Evolutionary conservation across 352 stramenopile species (phyloP), one percentile per base, ranked within the genome.

Genomic region (Pythium folliculosum): DNA sequence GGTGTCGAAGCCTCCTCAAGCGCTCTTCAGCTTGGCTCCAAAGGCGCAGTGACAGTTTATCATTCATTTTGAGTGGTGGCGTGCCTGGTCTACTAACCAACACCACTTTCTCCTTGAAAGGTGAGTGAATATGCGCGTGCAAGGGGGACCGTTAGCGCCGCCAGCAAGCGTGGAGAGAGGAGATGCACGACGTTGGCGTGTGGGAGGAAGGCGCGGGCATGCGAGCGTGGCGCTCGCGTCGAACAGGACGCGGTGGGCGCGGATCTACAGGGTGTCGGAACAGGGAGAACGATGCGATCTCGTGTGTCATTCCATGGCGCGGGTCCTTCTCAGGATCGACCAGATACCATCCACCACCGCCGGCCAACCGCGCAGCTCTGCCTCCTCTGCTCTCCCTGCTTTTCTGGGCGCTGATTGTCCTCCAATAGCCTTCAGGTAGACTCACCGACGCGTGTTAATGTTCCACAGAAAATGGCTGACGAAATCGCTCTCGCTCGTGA

Each of bases 401-500:
- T n/a, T 10, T 17, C 32, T 45, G 10, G 48, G 17, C 30, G 25
- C 50, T 56, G 5, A 25, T 23, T 5, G 0, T 19, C 19, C 51
- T 17, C 16, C 23, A n/a, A 5, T n/a, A 30, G 12, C 22, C 7
- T 9, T 30, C 47, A 7, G 47, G 30, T 6, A 12, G 12, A 54
- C 60, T 67, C 16, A 67, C 25, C 3, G 4, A 23, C 1, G 7
- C 21, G 21, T 45, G 7, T n/a, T 52, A 40, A 32, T 65, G 40
- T 53, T 69, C 53, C 45, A 25, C 58, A 69, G 61, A 74, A 82
- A 73, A 95, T 95, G 87, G 87, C 85, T 87, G 87, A 95, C 81
- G 84, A 89, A 88, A 95, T 95, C 75, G 78, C 84, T 89, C 82
- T 93, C 68, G 87, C 87, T 72, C 87, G 87, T 86, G 85, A 92